Conservation (phyloP, 2,329 filamentous ascomycete species). For the Xylaria sp. region DNA sequence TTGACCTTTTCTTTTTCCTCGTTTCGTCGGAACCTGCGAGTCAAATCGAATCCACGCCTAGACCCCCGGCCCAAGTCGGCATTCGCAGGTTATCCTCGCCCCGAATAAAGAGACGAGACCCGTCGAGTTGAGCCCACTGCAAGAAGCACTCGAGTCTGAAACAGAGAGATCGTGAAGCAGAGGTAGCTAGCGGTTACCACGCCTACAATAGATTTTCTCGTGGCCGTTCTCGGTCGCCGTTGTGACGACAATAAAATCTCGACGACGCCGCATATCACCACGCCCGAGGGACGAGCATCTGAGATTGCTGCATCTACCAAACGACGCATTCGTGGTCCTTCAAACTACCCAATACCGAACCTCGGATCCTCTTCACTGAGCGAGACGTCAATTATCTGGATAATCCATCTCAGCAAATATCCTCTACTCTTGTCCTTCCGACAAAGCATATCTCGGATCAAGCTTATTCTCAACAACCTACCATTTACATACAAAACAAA, state of each 20-base stretch:
- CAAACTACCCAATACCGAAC: constrained; percentile 8
- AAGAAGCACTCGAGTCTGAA: constrained; percentile 10
- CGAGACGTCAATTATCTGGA: constrained; percentile 32
- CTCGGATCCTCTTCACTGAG: constrained; percentile 35
- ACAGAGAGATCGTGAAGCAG: not conserved
- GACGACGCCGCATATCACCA: not conserved
- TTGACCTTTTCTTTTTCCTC: constrained; percentile 22
- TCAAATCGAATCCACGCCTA: constrained; percentile 8
- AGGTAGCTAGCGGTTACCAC: not conserved
- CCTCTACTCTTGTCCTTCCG: not conserved
- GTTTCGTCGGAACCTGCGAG: constrained; percentile 15
- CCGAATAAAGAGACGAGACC: constrained; percentile 6
- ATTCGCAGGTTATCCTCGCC: constrained; percentile 12
- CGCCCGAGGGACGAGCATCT: not conserved
- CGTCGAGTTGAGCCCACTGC: not conserved
- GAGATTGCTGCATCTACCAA: constrained; percentile 22
- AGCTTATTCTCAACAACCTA: not conserved
- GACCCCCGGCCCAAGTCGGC: not conserved
- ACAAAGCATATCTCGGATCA: not conserved
- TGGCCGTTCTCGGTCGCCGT: not conserved
- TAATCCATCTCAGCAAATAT: constrained; percentile 19
- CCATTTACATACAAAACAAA: too few relatives aligned
- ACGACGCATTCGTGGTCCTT: constrained; percentile 32
- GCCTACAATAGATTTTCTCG: not conserved
- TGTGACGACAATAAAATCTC: not conserved